Conservation (phyloP, 1,284 basidiomycete genomes). For the Trichosporon asahii region DNA sequence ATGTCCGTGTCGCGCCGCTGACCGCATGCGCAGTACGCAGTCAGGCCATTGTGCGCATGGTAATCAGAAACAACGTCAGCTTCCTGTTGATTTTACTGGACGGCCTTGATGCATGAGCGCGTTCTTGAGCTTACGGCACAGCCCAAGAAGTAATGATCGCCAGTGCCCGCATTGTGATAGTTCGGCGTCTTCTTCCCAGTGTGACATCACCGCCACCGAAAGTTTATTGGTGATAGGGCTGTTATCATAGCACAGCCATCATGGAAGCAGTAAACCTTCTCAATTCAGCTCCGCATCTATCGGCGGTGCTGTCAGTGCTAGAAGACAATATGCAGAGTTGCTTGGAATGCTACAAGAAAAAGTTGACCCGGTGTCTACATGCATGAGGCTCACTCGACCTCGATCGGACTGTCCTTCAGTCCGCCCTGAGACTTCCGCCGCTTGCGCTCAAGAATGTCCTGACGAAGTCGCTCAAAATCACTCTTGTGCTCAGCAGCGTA, state of each 20-base stretch:
- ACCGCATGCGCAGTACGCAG: not conserved
- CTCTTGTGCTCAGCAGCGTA: constrained; percentile 40
- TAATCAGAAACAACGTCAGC: not conserved
- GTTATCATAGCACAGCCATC: not conserved
- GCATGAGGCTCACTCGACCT: constrained; percentile 35
- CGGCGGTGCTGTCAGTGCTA: not conserved
- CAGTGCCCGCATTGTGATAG: not conserved
- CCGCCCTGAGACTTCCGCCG: constrained; percentile 22
- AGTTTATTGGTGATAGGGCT: not conserved
- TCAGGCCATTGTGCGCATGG: not conserved
- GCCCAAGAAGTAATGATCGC: not conserved
- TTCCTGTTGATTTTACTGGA: not conserved
- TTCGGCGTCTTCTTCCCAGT: not conserved
- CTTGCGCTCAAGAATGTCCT: constrained; percentile 42
- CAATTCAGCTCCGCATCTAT: not conserved
- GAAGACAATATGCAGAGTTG: not conserved
- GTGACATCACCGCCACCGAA: not conserved
- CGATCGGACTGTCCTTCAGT: constrained; percentile 37
- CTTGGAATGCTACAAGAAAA: not conserved
- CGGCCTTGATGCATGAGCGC: not conserved
- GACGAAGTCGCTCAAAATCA: constrained; percentile 43
- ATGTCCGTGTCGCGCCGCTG: not conserved
- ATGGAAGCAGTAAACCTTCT: not conserved
- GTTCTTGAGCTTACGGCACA: not conserved
- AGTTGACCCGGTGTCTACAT: not conserved